A percentile compares a stretch with the other conserved stretches of the same genome.
These are phyloP conservation scores for Fusarium torreyae DNA, from an alignment of 2,329 filamentous ascomycete species.

Conservation along the genomic window DNA sequence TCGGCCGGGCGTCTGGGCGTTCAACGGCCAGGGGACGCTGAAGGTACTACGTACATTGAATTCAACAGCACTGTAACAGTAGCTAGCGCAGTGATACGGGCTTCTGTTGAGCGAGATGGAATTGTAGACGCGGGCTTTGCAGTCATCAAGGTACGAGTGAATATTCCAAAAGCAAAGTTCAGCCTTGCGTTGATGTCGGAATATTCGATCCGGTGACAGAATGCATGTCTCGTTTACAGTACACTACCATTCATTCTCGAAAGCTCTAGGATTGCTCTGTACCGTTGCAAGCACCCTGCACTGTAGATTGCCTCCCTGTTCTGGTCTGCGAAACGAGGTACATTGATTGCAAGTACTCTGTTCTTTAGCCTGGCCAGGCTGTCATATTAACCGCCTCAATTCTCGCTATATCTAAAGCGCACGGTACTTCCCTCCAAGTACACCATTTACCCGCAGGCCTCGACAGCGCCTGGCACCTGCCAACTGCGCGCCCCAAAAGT, in stretches of 20 bases:
- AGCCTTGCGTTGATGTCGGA: conserved; percentile 12
- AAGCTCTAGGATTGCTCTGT: conserved; percentile 7
- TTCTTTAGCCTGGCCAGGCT: conserved; percentile 36
- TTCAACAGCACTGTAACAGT: neutral
- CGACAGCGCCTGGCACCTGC: conserved; percentile 43
- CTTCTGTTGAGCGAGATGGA: neutral
- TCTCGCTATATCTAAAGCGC: neutral
- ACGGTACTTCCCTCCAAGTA: conserved; percentile 14
- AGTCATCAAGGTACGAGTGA: neutral
- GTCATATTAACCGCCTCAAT: neutral
- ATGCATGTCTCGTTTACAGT: conserved; percentile 27
- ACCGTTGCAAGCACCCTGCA: conserved; percentile 26
- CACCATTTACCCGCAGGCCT: conserved; percentile 27
- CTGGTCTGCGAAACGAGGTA: conserved; percentile 25
- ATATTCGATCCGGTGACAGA: conserved; percentile 19
- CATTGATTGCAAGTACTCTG: conserved; percentile 29
- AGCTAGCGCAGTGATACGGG: neutral
- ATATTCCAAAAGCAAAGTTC: neutral
- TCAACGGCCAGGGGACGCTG: conserved; percentile 39
- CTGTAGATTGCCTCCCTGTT: conserved; percentile 16
- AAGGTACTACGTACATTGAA: conserved; percentile 13
- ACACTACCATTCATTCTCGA: conserved; percentile 16
- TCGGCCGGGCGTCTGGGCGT: conserved; percentile 40
- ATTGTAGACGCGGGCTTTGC: neutral
- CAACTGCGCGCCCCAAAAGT: conserved; percentile 41